phyloP scores from a whole-genome alignment of 768 basidiomycete species.

The Phylloporus arenicola region DNA sequence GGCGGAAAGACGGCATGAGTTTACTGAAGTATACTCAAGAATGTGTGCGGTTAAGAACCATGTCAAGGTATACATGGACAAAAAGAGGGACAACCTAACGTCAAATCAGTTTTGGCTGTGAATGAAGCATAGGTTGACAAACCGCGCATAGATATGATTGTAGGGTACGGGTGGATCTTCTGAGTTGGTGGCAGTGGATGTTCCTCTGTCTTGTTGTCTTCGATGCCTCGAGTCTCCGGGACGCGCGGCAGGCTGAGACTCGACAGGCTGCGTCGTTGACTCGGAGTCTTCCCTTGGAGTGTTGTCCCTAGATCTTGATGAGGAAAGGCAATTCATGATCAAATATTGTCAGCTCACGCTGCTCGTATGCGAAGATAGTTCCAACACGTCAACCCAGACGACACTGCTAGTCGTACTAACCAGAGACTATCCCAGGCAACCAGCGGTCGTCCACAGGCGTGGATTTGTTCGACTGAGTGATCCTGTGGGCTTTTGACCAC shows the following conservation, averaged over 20 bases:
- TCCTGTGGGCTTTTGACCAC: conserved; percentile 42
- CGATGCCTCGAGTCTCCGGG: conserved; percentile 13
- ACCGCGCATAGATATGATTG: conserved; percentile 28
- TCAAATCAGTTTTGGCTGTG: conserved; percentile 13
- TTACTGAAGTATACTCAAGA: conserved; percentile 68
- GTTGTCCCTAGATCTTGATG: conserved; percentile 17
- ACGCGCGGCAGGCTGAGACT: conserved; percentile 9
- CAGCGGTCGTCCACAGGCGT: conserved; percentile 57
- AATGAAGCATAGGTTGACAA: background rate
- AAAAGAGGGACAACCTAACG: conserved; percentile 51
- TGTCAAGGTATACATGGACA: conserved; percentile 64
- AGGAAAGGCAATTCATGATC: conserved; percentile 1
- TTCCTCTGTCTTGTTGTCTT: conserved; percentile 18
- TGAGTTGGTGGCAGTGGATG: conserved; percentile 16
- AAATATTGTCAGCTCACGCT: conserved; percentile 19
- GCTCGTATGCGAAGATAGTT: conserved; percentile 39
- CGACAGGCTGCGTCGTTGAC: conserved; percentile 22
- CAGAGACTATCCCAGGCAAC: conserved; percentile 66
- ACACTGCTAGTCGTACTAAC: conserved; percentile 49
- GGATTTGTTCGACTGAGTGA: conserved; percentile 46
- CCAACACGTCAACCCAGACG: conserved; percentile 51
- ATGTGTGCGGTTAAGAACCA: conserved; percentile 85
- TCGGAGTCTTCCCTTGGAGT: conserved; percentile 27
- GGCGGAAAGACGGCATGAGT: conserved; percentile 65
- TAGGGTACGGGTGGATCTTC: conserved; percentile 23